Percentiles rank a stretch among this genome's conserved stretches.
These are phyloP conservation scores for Calophaca sinica DNA, from an alignment of 306 rosid species.

Conservation along the genomic window DNA sequence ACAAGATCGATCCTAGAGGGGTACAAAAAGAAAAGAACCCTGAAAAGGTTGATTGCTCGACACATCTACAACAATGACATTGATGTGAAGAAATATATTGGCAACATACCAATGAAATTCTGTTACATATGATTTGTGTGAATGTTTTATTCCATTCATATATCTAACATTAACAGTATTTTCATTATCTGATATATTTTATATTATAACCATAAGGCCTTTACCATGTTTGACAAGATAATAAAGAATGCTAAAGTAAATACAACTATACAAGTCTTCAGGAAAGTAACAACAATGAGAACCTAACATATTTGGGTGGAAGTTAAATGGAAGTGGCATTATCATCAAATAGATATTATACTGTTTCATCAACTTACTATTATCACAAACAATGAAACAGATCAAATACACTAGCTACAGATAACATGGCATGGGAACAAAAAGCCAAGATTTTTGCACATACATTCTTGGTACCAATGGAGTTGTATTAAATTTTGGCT, in stretches of 20 bases:
- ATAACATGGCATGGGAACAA: constrained; percentile 37
- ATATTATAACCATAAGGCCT: neutral
- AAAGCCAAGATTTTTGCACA: constrained; percentile 50
- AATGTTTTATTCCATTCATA: constrained; percentile 27
- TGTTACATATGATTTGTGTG: neutral
- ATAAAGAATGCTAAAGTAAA: constrained; percentile 27
- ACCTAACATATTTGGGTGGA: constrained; percentile 27
- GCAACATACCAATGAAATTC: neutral
- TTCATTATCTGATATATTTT: too few relatives aligned
- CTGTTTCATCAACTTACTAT: constrained; percentile 20
- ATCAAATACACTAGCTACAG: constrained; percentile 25
- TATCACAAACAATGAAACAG: constrained; percentile 13
- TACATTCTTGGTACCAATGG: constrained; percentile 72
- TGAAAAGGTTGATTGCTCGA: constrained; percentile 2
- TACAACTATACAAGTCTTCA: constrained; percentile 18
- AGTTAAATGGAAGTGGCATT: constrained; percentile 24
- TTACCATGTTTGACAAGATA: constrained; percentile 25
- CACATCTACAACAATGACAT: constrained; percentile 10
- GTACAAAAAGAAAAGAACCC: neutral
- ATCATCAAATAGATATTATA: constrained; percentile 44
- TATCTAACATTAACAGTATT: neutral
- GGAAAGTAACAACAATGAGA: constrained; percentile 3
- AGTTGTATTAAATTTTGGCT: constrained; percentile 70
- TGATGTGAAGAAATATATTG: neutral
- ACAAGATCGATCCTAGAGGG: neutral